Evolutionary conservation across 345 rosid genomes (phyloP), one percentile per base, ranked within the genome.

Genomic region (Eucalyptus leucophloia): DNA sequence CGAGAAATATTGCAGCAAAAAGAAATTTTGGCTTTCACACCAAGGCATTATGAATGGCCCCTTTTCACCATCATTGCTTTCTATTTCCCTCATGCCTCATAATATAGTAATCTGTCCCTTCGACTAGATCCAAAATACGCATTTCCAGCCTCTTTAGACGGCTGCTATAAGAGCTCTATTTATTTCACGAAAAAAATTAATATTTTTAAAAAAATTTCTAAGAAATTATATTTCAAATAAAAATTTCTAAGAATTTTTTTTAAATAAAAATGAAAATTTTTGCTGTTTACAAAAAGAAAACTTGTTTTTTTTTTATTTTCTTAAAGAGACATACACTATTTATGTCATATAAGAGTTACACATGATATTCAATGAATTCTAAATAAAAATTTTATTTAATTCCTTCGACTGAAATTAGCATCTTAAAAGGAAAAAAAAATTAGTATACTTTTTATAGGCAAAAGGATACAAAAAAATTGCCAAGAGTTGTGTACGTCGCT

Each of bases 401-500:
- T n/a, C 5, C 1, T 65, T 65, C 7, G 77, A 11, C 19, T n/a
- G 5, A 65, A 8, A 65, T 65, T 65, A 65, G 77, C 37, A 65
- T 65, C 77, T n/a, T 16, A n/a, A 60, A 26, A 60, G 32, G 14
- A 6, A 60, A 56, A 23, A 60, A 58, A 28, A 13, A 60, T 5
- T 26, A 12, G 32, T 60, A 60, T 60, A 60, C 67, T 60, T 12
- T 60, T 56, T 56, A 21, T 56, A 56, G 30, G 12, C 3, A 56
- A 24, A 56, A 56, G 5, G 1, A 23, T 24, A 56, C 13, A 21
- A 56, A 1, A 54, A 1, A 56, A 56, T 7, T 4, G 12, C 1
- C 1, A 1, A 24, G 24, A 56, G 1, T 56, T 56, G 0, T 56
- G 13, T 56, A 56, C 13, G 13, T 1, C 13, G 0, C 0, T 9